Percentiles rank a stretch among this genome's conserved stretches.
Conservation (phyloP, 139 green algal genomes). For the Tetradesmus lagerheimii region DNA sequence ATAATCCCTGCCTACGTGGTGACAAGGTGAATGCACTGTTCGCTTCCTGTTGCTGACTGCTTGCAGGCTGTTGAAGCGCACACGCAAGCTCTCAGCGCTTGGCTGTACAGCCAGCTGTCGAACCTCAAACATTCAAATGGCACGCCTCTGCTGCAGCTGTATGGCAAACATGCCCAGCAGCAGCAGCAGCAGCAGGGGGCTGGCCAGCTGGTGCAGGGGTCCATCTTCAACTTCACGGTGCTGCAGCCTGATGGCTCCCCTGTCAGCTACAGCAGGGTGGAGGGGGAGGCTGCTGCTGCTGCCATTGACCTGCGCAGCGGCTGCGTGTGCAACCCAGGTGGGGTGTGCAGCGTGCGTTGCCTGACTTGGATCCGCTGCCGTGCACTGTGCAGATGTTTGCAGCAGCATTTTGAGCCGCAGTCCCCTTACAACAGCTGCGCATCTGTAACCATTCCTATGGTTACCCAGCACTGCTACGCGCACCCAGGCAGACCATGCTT, state of each 20-base stretch:
- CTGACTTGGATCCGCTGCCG: neutral
- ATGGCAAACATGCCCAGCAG: constrained; percentile 67
- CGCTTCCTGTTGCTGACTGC: neutral
- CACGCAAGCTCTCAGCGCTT: constrained; percentile 50
- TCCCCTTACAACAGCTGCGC: too few relatives aligned
- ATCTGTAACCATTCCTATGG: neutral
- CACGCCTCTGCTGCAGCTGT: constrained; percentile 67
- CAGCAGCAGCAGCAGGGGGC: constrained; percentile 50
- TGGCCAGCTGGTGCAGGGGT: constrained; percentile 65
- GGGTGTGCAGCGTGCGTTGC: neutral
- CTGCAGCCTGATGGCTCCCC: constrained; percentile 53
- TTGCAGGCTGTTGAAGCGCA: constrained; percentile 53
- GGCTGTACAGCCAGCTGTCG: constrained; percentile 54
- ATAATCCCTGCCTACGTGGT: neutral
- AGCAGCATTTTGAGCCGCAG: too few relatives aligned
- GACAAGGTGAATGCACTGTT: too few relatives aligned
- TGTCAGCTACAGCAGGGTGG: constrained; percentile 44
- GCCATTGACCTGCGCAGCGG: constrained; percentile 80
- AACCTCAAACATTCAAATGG: constrained; percentile 76
- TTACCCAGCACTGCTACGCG: too few relatives aligned
- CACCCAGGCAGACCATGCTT: too few relatives aligned
- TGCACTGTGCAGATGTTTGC: neutral
- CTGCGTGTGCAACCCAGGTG: constrained; percentile 77
- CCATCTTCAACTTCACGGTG: constrained; percentile 82
- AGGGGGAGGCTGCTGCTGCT: constrained; percentile 53